Percentiles rank a stretch among this genome's conserved stretches.
phyloP scores from a whole-genome alignment of 2,329 filamentous ascomycete genomes.

The Cercospora beticola region DNA sequence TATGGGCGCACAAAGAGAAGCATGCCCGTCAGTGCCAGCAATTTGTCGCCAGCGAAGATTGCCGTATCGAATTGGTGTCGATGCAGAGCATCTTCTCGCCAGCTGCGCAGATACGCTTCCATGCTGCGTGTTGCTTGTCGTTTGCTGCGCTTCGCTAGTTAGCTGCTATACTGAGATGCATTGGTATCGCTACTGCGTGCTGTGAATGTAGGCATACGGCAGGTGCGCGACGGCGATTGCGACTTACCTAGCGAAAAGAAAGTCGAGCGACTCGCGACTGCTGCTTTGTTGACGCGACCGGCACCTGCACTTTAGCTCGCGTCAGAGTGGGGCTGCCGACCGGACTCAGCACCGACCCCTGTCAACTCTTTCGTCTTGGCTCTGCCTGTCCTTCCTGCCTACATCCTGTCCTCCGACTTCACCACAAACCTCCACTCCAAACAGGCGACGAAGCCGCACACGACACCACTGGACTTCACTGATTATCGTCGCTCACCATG shows the following conservation, averaged over 20 bases:
- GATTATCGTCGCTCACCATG: conserved; percentile 52
- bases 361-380: neutral
- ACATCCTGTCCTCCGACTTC: neutral
- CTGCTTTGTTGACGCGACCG: conserved; percentile 7
- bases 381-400: conserved; percentile 1
- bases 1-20: neutral
- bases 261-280: neutral
- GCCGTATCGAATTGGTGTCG: conserved; percentile 96
- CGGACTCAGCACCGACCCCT: neutral
- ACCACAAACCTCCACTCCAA: neutral
- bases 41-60: conserved; percentile 95
- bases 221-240: neutral
- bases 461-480: neutral
- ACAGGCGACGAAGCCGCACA: neutral
- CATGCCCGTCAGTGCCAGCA: conserved; percentile 87
- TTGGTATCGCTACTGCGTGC: conserved; percentile 11
- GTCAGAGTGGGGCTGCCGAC: neutral
- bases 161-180: neutral
- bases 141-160: neutral
- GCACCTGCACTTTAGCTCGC: conserved; percentile 2
- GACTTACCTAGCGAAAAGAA: conserved; percentile 16
- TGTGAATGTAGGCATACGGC: conserved; percentile 1
- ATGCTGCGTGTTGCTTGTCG: conserved; percentile 52
- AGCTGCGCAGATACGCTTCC: conserved; percentile 90
- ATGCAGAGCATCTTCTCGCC: conserved; percentile 92